Percentiles rank a stretch among this genome's conserved stretches.
Evolutionary conservation across 768 basidiomycete genomes (phyloP).

Genomic region (Boletus rubropictus): DNA sequence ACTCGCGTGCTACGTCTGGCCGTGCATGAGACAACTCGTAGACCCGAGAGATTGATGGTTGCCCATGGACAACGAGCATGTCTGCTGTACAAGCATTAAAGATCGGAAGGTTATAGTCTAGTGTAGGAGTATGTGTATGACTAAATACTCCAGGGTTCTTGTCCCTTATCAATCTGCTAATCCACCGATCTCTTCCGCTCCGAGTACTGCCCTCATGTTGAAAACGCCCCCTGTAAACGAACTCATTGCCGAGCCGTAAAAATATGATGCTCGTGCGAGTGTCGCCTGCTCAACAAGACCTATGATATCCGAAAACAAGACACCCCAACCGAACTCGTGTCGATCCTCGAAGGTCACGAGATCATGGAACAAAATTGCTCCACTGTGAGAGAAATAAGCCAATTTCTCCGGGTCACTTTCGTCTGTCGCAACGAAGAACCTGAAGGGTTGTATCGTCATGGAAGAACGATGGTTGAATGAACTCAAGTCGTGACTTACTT

Average conservation of each 20-base stretch:
- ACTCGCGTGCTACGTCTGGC: constrained; percentile 24
- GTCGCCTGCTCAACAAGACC: constrained; percentile 38
- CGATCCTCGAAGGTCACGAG: constrained; percentile 37
- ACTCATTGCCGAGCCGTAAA: constrained; percentile 35
- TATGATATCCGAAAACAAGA: constrained; percentile 36
- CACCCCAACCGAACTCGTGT: constrained; percentile 34
- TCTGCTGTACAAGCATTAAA: constrained; percentile 13
- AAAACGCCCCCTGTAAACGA: constrained; percentile 37
- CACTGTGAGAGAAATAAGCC: constrained; percentile 25
- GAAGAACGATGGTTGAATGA: neutral
- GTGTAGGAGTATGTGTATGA: constrained; percentile 1
- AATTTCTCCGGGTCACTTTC: constrained; percentile 32
- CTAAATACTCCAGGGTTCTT: neutral
- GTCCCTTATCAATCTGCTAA: constrained; percentile 30
- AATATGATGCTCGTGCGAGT: constrained; percentile 32
- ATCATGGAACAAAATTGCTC: constrained; percentile 36
- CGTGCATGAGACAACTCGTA: constrained; percentile 10
- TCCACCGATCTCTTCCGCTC: constrained; percentile 29
- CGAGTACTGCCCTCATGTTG: constrained; percentile 34
- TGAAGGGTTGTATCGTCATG: neutral
- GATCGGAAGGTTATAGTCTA: constrained; percentile 1
- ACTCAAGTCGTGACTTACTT: constrained; percentile 7
- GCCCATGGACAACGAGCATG: neutral
- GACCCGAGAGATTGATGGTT: neutral
- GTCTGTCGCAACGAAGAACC: constrained; percentile 34